A percentile compares a stretch with the other conserved stretches of the same genome.
These are phyloP conservation scores for Fraxinus ornus DNA, from an alignment of 305 asterid species.

Conservation along the genomic window DNA sequence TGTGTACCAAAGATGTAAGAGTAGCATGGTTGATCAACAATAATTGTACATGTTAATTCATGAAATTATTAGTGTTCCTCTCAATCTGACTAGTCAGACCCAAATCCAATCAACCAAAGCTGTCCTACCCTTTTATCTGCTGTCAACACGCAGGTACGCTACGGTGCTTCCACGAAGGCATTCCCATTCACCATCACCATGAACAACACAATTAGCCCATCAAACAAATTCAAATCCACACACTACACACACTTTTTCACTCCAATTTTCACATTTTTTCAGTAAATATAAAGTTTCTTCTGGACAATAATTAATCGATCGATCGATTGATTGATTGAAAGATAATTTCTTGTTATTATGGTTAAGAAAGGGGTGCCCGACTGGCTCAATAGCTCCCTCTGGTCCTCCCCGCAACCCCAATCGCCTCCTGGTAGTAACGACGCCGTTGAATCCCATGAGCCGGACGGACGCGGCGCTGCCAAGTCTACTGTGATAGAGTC, in stretches of 20 bases:
- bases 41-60: too few species aligned
- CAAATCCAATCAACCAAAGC: not conserved
- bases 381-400: slow-evolving; percentile 92
- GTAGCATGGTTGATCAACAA: too few species aligned
- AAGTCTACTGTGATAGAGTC: slow-evolving; percentile 27
- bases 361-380: slow-evolving; percentile 72
- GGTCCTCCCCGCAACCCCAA: slow-evolving; percentile 59
- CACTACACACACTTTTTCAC: not conserved
- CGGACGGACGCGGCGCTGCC: slow-evolving; percentile 9
- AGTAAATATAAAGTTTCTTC: not conserved
- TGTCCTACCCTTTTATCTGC: not conserved
- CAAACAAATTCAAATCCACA: not conserved
- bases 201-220: not conserved
- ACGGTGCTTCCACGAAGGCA: not conserved
- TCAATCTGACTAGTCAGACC: not conserved
- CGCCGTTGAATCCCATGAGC: slow-evolving; percentile 18
- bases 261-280: not conserved
- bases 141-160: not conserved
- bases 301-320: not conserved
- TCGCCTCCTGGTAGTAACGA: slow-evolving; percentile 34
- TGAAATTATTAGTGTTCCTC: not conserved
- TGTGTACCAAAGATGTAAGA: too few species aligned
- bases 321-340: not conserved
- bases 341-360: slow-evolving; percentile 22
- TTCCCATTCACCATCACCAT: not conserved